Conservation (phyloP, 192 early-diverging fungal species). For the Entophlyctis helioformis region DNA sequence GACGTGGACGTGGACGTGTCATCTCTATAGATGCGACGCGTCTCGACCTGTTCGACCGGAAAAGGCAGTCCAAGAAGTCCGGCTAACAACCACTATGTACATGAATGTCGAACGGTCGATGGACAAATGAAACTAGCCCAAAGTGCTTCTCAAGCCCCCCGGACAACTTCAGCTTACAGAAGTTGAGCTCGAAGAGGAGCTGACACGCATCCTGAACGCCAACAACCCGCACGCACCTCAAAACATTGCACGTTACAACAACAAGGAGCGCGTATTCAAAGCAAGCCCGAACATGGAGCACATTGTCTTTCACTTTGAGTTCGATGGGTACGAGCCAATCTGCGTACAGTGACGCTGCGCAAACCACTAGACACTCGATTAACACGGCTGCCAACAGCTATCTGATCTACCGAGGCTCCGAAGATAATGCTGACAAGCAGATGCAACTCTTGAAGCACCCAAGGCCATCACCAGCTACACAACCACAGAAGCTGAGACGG, state of each 20-base stretch:
- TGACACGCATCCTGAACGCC: constrained; percentile 51
- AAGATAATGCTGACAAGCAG: constrained; percentile 6
- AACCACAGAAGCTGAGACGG: constrained; percentile 3
- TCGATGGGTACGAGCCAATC: constrained; percentile 36
- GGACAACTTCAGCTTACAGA: constrained; percentile 41
- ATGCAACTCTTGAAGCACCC: constrained; percentile 1
- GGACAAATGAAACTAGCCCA: constrained; percentile 40
- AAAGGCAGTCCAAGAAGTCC: no score
- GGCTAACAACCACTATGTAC: no score
- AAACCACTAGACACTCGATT: no score
- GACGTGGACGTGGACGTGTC: no score
- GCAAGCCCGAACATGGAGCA: constrained; percentile 48
- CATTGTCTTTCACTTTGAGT: constrained; percentile 47
- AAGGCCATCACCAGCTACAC: constrained; percentile 1
- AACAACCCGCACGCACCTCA: constrained; percentile 55
- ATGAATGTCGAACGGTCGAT: no score
- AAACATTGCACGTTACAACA: constrained; percentile 48
- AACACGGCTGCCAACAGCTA: constrained; percentile 24
- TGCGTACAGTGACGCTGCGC: no score
- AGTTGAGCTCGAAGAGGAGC: constrained; percentile 43
- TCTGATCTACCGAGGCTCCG: constrained; percentile 27
- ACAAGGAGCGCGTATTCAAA: constrained; percentile 46
- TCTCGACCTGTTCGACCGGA: no score
- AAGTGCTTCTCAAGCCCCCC: constrained; percentile 46
- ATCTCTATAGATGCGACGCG: no score